Conservation (phyloP, 1,284 basidiomycete species). For the Gomphus bonarii region DNA sequence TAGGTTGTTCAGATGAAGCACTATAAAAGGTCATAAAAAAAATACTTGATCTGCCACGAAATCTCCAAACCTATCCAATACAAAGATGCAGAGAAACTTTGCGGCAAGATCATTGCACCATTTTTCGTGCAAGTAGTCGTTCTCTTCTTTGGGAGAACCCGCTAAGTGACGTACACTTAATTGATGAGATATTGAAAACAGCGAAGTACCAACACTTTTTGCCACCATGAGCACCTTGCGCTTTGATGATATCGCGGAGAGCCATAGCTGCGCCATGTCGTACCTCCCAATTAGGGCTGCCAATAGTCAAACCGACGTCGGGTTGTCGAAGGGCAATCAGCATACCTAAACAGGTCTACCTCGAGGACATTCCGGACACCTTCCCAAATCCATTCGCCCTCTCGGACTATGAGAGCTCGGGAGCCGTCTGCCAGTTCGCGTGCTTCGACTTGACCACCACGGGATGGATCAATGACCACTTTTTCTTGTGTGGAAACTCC, state of each 20-base stretch:
- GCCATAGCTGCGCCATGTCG: conserved; percentile 93
- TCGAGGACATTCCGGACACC: conserved; percentile 76
- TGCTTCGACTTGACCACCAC: conserved; percentile 71
- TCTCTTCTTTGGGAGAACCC: conserved; percentile 40
- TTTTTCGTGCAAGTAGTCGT: conserved; percentile 59
- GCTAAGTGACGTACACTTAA: conserved; percentile 27
- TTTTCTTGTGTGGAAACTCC: conserved; percentile 38
- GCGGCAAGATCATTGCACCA: conserved; percentile 89
- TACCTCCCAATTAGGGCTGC: conserved; percentile 78
- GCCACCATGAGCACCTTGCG: conserved; percentile 77
- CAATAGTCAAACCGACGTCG: neutral
- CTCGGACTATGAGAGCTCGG: conserved; percentile 59
- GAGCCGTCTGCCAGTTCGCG: conserved; percentile 58
- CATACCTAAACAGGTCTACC: conserved; percentile 64
- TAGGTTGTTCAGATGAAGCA: neutral
- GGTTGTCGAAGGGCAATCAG: neutral
- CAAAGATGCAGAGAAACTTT: conserved; percentile 83
- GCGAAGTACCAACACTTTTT: conserved; percentile 46
- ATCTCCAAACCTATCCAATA: conserved; percentile 96
- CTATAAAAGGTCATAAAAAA: neutral
- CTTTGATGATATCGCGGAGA: conserved; percentile 80
- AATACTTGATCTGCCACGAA: conserved; percentile 86
- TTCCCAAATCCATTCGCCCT: conserved; percentile 84
- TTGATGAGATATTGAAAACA: conserved; percentile 6
- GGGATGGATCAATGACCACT: conserved; percentile 64